Conservation (phyloP, 306 rosid genomes). For the Coriaria nepalensis region DNA sequence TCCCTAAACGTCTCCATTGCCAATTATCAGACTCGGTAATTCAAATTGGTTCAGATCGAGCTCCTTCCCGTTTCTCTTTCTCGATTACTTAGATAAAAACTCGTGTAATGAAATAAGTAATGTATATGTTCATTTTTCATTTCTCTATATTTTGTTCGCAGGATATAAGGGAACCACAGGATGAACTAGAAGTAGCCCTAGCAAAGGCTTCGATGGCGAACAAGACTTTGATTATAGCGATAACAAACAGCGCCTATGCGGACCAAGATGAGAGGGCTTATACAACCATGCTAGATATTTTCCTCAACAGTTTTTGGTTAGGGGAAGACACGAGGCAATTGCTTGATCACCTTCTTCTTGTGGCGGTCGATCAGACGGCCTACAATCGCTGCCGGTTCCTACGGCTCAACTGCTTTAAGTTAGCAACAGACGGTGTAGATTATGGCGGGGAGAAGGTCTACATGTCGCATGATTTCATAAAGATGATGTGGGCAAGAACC, state of each 20-base stretch:
- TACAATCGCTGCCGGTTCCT: constrained; percentile 47
- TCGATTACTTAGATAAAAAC: too few relatives aligned
- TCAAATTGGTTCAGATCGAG: too few relatives aligned
- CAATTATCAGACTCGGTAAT: too few relatives aligned
- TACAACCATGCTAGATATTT: constrained; percentile 59
- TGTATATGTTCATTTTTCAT: too few relatives aligned
- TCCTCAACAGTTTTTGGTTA: constrained; percentile 56
- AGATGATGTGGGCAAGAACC: constrained; percentile 82
- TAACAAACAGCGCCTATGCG: constrained; percentile 55
- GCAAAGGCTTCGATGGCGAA: constrained; percentile 44
- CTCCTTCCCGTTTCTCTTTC: too few relatives aligned
- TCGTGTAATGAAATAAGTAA: too few relatives aligned
- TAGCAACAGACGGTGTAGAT: constrained; percentile 47
- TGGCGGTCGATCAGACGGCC: constrained; percentile 53
- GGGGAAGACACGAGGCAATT: constrained; percentile 46
- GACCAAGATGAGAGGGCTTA: constrained; percentile 30
- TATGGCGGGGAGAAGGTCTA: constrained; percentile 43
- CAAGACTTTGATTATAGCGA: constrained; percentile 46
- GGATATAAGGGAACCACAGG: constrained; percentile 1
- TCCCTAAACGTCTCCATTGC: too few relatives aligned
- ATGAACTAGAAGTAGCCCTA: constrained; percentile 31
- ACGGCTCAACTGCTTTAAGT: constrained; percentile 34
- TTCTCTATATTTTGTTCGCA: neutral
- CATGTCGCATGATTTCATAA: constrained; percentile 62
- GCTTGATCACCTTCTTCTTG: constrained; percentile 39